These are phyloP conservation scores for Neurospora intermedia DNA, from an alignment of 495 filamentous ascomycete species.

Conservation along the genomic window DNA sequence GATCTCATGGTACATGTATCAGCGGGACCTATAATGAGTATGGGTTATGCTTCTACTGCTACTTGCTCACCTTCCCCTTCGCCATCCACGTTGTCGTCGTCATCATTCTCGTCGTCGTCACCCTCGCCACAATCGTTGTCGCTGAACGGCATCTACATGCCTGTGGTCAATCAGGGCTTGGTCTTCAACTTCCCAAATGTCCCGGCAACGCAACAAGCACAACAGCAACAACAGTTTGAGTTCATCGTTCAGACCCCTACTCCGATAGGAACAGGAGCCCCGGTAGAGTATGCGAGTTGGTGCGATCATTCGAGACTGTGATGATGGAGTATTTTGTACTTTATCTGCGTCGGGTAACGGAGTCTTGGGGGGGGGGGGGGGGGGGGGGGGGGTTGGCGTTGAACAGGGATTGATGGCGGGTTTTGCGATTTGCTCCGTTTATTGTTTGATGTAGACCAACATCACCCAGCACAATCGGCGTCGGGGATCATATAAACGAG, in stretches of 20 bases:
- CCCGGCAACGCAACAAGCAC: no score
- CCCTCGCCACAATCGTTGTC: background rate
- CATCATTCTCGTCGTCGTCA: background rate
- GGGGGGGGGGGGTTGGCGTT: background rate
- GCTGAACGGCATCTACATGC: background rate
- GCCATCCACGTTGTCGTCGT: fast-evolving
- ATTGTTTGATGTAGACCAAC: background rate
- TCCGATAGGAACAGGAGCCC: background rate
- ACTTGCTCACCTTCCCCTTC: background rate
- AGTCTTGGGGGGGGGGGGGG: background rate
- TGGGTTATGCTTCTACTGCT: background rate
- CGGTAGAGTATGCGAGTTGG: background rate
- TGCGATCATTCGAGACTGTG: background rate
- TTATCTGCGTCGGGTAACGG: background rate
- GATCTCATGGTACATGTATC: background rate
- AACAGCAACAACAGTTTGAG: background rate
- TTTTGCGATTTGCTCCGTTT: background rate
- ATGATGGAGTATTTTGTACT: background rate
- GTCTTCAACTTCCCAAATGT: background rate
- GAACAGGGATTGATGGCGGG: background rate
- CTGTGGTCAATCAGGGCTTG: background rate
- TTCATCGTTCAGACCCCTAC: background rate
- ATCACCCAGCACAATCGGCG: background rate
- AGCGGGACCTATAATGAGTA: background rate
- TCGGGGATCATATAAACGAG: background rate